Evolutionary conservation across 75 land plant species (phyloP), one percentile per base, ranked within the genome.

Genomic region (Pinus tabuliformis): DNA sequence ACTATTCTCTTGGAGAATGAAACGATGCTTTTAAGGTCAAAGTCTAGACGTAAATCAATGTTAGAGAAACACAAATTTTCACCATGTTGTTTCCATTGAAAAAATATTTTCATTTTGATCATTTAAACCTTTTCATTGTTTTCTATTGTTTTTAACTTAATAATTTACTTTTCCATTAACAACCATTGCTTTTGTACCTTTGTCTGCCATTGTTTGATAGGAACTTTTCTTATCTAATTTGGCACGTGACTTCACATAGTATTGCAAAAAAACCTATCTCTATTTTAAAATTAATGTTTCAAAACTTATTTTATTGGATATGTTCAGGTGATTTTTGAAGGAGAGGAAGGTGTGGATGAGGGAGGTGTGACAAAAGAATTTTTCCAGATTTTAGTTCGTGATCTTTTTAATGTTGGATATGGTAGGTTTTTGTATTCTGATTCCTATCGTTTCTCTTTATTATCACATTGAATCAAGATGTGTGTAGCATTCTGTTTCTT

Each of bases 311-410:
- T 33, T 16, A 64, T 6, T 26, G 18, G 18, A 3, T 28, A 61
- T 37, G 20, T 76, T 24, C 59, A 82, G 86, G 86, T 85, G 21
- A 72, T 85, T 24, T 82, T 85, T 78, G 86, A 82, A 45, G 86
- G 86, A 68, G 86, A 85, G 52, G 83, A 81, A 59, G 86, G 86
- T 37, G 78, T 85, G 49, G 86, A 85, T 72, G 76, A 85, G 72
- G 84, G 86, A 22, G 86, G 84, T 20, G 81, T 85, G 24, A 85
- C 84, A 14, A 85, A 85, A 57, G 84, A 82, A 59, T 85, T 85
- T 59, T 82, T 85, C 75, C 84, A 85, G 63, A 66, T 85, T 28
- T 37, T 85, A 70, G 75, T 74, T 39, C 84, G 78, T 75, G 86
- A 85, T 11, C 84, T 85, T n/a, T 85, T 85, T 72, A 75, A 85